These are phyloP conservation scores for Nannochloris sp. DNA, from an alignment of 139 green algal genomes.

Conservation along the genomic window DNA sequence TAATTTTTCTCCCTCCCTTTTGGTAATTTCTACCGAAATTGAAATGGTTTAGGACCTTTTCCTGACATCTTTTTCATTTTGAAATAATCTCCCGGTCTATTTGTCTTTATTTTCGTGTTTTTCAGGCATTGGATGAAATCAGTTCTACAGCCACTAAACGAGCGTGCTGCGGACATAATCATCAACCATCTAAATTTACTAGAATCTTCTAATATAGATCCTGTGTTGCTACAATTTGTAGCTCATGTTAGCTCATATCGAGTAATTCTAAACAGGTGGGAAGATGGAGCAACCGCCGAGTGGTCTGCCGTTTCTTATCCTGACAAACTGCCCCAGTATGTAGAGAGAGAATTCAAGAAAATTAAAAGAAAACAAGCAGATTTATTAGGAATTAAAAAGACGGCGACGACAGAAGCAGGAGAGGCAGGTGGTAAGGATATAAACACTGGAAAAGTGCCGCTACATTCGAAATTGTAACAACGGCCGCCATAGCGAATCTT, in stretches of 20 bases:
- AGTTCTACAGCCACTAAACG: conserved; percentile 83
- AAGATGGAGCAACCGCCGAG: conserved; percentile 37
- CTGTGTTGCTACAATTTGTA: conserved; percentile 74
- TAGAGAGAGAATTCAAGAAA: conserved; percentile 42
- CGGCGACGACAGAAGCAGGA: background rate
- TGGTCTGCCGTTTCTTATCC: conserved; percentile 64
- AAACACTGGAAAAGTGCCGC: too few species aligned
- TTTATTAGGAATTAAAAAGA: conserved; percentile 43
- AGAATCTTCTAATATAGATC: conserved; percentile 47
- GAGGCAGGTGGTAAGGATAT: background rate
- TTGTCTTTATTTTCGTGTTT: too few species aligned
- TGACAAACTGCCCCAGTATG: conserved; percentile 46
- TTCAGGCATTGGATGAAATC: conserved; percentile 74
- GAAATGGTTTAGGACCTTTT: background rate
- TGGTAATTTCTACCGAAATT: background rate
- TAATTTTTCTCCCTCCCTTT: conserved; percentile 17
- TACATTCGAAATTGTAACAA: too few species aligned
- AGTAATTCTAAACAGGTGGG: conserved; percentile 49
- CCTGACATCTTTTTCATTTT: too few species aligned
- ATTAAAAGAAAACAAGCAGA: conserved; percentile 55
- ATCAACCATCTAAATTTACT: conserved; percentile 56
- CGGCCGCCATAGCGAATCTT: too few species aligned
- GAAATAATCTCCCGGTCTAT: too few species aligned
- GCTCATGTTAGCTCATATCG: conserved; percentile 66
- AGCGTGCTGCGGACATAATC: conserved; percentile 54